These are phyloP conservation scores for Mortierella sp. DNA, from an alignment of 371 early-diverging fungal species.

Conservation along the genomic window DNA sequence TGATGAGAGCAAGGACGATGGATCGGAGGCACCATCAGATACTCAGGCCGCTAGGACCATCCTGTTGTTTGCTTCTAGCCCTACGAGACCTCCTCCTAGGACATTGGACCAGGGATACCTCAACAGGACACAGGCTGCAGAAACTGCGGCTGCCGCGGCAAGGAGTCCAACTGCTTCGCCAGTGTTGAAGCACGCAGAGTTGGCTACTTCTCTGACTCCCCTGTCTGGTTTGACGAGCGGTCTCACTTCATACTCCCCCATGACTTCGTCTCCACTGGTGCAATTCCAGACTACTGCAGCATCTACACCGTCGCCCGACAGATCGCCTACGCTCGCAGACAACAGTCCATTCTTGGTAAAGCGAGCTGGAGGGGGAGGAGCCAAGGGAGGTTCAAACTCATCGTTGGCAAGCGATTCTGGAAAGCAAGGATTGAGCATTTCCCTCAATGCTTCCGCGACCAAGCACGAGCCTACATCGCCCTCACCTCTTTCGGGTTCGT, in stretches of 20 bases:
- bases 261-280: constrained; percentile 39
- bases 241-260: constrained; percentile 29
- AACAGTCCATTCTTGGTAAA: constrained; percentile 24
- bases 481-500: constrained; percentile 10
- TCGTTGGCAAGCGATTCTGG: constrained; percentile 1
- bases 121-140: not conserved
- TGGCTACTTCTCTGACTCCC: not conserved
- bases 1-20: constrained; percentile 11
- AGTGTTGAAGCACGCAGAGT: not conserved
- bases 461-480: constrained; percentile 6
- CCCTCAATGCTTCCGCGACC: not conserved
- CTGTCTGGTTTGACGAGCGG: not conserved
- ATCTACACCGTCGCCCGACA: constrained; percentile 27
- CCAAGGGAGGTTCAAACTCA: constrained; percentile 8
- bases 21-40: constrained; percentile 13
- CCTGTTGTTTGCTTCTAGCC: constrained; percentile 36
- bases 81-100: constrained; percentile 23
- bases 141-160: not conserved
- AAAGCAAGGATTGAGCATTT: not conserved
- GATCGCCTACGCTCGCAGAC: constrained; percentile 7
- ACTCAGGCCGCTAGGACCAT: constrained; percentile 39
- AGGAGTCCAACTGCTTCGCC: constrained; percentile 9
- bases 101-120: constrained; percentile 16
- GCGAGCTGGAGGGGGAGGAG: not conserved
- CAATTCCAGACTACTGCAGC: constrained; percentile 25